phyloP scores from a whole-genome alignment of 345 rosid species.

The Geranium rotundifolium region DNA sequence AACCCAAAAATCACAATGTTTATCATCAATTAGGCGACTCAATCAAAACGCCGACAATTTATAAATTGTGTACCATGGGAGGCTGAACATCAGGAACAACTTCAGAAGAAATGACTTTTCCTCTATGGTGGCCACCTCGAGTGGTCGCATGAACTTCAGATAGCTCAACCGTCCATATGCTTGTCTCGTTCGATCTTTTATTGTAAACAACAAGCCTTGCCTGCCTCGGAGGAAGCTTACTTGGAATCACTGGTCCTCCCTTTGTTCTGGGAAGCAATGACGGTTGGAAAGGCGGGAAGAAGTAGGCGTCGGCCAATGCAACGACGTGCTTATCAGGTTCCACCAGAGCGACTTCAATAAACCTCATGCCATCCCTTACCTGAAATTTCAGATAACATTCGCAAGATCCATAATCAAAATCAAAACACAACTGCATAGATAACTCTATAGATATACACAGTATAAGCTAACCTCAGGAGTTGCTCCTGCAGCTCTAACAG shows the following conservation, averaged over 20 bases:
- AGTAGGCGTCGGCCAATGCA: conserved; percentile 73
- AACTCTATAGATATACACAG: too few species aligned
- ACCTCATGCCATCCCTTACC: conserved; percentile 80
- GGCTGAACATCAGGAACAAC: conserved; percentile 72
- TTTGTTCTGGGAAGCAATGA: conserved; percentile 60
- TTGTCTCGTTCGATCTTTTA: conserved; percentile 59
- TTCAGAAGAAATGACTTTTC: conserved; percentile 55
- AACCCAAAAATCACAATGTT: not conserved
- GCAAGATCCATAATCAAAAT: not conserved
- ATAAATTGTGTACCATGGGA: conserved; percentile 43
- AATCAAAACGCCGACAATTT: not conserved
- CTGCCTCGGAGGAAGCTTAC: conserved; percentile 60
- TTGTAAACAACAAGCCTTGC: conserved; percentile 70
- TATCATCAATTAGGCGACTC: not conserved
- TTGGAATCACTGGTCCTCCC: conserved; percentile 58
- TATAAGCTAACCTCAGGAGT: conserved; percentile 76
- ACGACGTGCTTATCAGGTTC: conserved; percentile 67
- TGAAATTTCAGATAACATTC: conserved; percentile 7
- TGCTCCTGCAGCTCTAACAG: conserved; percentile 73
- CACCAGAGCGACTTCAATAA: conserved; percentile 50
- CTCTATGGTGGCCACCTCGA: conserved; percentile 74
- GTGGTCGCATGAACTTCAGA: conserved; percentile 68
- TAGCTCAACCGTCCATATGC: conserved; percentile 61
- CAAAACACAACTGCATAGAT: not conserved
- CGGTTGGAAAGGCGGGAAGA: conserved; percentile 82